phyloP scores from a whole-genome alignment of 192 early-diverging fungal genomes.

The Entomortierella lignicola region DNA sequence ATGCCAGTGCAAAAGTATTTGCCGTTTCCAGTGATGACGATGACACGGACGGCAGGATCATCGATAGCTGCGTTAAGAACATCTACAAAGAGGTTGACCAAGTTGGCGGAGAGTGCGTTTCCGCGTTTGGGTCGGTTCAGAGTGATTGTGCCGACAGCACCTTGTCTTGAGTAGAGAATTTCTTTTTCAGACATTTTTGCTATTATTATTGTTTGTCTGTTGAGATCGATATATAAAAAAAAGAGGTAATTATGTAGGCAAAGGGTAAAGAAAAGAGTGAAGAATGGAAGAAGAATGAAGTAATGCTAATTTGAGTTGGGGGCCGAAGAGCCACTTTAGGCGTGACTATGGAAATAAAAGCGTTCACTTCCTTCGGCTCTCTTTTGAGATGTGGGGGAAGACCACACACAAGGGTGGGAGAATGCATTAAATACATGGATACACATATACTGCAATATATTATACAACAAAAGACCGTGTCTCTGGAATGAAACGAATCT shows the following conservation, averaged over 20 bases:
- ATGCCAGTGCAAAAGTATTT: constrained; percentile 77
- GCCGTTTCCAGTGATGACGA: constrained; percentile 69
- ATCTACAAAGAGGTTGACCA: constrained; percentile 56
- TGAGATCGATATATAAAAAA: not conserved
- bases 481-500: too few relatives aligned
- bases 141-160: constrained; percentile 61
- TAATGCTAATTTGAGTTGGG: too few relatives aligned
- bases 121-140: constrained; percentile 64
- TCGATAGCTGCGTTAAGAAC: constrained; percentile 55
- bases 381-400: too few relatives aligned
- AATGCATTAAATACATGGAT: too few relatives aligned
- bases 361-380: too few relatives aligned
- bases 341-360: too few relatives aligned
- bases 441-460: too few relatives aligned
- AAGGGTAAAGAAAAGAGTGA: not conserved
- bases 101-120: constrained; percentile 62
- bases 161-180: constrained; percentile 37
- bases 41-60: constrained; percentile 61
- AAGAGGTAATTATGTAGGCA: not conserved
- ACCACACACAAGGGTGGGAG: too few relatives aligned
- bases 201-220: not conserved
- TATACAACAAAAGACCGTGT: too few relatives aligned
- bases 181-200: constrained; percentile 45
- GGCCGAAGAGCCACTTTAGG: too few relatives aligned
- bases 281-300: not conserved